phyloP scores from a whole-genome alignment of 2,329 filamentous ascomycete species.

The Aspergillus cejpii region DNA sequence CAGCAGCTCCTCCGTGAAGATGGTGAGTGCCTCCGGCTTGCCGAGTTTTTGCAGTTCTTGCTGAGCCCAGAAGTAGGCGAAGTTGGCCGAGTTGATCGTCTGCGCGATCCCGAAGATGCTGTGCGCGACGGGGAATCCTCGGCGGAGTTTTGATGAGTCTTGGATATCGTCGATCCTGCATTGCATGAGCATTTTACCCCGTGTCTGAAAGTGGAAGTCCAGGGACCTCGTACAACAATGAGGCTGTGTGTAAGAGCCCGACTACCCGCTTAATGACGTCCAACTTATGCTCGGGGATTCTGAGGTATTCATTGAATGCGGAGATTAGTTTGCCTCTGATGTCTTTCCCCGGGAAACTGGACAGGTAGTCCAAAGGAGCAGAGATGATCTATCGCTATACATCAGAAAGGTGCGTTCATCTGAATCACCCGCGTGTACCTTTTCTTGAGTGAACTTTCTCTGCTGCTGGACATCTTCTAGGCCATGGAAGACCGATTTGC shows the following conservation, averaged over 20 bases:
- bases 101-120: constrained; percentile 45
- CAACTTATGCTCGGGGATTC: constrained; percentile 36
- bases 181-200: background rate
- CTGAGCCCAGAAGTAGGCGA: constrained; percentile 36
- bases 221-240: constrained; percentile 31
- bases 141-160: constrained; percentile 42
- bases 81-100: constrained; percentile 45
- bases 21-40: constrained; percentile 26
- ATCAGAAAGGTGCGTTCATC: too few species aligned
- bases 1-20: constrained; percentile 36
- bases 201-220: too few species aligned
- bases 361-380: background rate
- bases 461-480: background rate
- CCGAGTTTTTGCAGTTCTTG: constrained; percentile 27
- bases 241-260: constrained; percentile 41
- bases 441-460: background rate
- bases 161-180: constrained; percentile 45
- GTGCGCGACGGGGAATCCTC: constrained; percentile 45
- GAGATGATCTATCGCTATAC: background rate
- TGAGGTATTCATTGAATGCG: constrained; percentile 41
- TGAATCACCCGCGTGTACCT: background rate
- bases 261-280: constrained; percentile 38
- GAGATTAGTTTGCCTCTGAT: constrained; percentile 39
- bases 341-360: constrained; percentile 35
- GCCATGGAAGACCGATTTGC: background rate